phyloP scores from a whole-genome alignment of 345 rosid species.

The Eutrema yunnanense region DNA sequence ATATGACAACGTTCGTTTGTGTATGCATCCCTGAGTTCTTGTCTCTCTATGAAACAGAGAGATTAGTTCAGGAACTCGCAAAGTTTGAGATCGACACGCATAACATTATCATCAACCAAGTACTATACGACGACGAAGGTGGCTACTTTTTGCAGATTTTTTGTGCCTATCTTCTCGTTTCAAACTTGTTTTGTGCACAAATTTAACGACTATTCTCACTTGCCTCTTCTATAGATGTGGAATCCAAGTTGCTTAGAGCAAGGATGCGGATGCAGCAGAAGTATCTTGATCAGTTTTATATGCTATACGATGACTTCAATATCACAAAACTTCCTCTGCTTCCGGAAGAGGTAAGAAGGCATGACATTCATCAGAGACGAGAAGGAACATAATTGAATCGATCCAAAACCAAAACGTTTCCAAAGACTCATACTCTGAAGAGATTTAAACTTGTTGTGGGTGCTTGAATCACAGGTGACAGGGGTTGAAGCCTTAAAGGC shows the following conservation, averaged over 20 bases:
- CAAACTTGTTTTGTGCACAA: background rate
- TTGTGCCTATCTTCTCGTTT: background rate
- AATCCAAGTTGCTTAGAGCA: conserved; percentile 87
- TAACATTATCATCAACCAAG: conserved; percentile 96
- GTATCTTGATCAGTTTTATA: conserved; percentile 96
- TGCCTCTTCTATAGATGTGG: conserved; percentile 46
- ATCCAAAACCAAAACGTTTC: background rate
- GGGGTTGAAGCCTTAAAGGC: conserved; percentile 85
- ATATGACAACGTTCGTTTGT: conserved; percentile 91
- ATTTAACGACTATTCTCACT: background rate
- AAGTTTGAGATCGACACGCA: conserved; percentile 97
- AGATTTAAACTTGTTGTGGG: background rate
- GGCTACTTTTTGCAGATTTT: background rate
- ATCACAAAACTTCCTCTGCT: conserved; percentile 94
- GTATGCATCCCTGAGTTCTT: conserved; percentile 99
- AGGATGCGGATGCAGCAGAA: conserved; percentile 98
- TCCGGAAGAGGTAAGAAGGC: conserved; percentile 75
- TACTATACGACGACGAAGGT: conserved; percentile 89
- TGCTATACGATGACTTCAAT: conserved; percentile 95
- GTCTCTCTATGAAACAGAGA: conserved; percentile 95
- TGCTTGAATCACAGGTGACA: conserved; percentile 57
- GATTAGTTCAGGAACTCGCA: conserved; percentile 97
- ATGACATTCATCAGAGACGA: background rate
- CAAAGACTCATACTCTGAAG: background rate
- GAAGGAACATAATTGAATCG: background rate